These are phyloP conservation scores for Leptographium radiaticola DNA, from an alignment of 2,329 filamentous ascomycete species.

Conservation along the genomic window DNA sequence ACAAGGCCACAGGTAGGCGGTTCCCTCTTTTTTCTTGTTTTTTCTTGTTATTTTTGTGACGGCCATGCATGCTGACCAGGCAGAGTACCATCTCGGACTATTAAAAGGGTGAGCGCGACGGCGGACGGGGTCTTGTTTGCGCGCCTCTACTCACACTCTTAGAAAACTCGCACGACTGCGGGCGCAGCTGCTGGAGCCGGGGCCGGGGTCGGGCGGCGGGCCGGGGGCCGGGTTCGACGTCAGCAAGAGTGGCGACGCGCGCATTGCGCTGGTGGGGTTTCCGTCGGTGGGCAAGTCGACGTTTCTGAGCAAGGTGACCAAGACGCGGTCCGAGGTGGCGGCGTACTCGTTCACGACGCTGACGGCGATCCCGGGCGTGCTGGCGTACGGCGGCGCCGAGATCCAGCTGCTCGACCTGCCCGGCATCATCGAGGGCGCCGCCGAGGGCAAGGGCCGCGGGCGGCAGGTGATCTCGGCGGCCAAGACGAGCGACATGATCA, in stretches of 20 bases:
- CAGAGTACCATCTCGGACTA: constrained; percentile 96
- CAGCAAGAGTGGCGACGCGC: constrained; percentile 89
- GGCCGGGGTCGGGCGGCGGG: constrained; percentile 61
- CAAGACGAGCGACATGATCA: constrained; percentile 92
- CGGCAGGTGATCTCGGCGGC: constrained; percentile 94
- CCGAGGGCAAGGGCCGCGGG: constrained; percentile 90
- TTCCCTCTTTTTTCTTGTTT: constrained; percentile 5
- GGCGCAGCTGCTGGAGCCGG: constrained; percentile 87
- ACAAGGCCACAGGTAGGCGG: constrained; percentile 87
- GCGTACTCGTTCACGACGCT: constrained; percentile 96
- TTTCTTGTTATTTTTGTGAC: no score
- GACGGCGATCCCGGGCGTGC: constrained; percentile 90
- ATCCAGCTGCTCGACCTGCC: constrained; percentile 96
- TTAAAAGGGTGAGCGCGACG: constrained; percentile 66
- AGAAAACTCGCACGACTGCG: constrained; percentile 93
- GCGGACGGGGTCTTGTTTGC: not conserved
- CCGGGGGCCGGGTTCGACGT: constrained; percentile 84
- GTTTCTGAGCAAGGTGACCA: constrained; percentile 96
- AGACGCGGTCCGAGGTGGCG: constrained; percentile 91
- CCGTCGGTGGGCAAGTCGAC: constrained; percentile 98
- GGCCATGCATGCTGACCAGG: not conserved
- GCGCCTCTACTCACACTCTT: not conserved
- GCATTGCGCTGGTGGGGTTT: constrained; percentile 96
- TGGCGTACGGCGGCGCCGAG: constrained; percentile 95
- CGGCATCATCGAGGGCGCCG: constrained; percentile 93